A percentile compares a stretch with the other conserved stretches of the same genome.
Evolutionary conservation across 768 basidiomycete species (phyloP).

Genomic region (Lactarius hatsudake): DNA sequence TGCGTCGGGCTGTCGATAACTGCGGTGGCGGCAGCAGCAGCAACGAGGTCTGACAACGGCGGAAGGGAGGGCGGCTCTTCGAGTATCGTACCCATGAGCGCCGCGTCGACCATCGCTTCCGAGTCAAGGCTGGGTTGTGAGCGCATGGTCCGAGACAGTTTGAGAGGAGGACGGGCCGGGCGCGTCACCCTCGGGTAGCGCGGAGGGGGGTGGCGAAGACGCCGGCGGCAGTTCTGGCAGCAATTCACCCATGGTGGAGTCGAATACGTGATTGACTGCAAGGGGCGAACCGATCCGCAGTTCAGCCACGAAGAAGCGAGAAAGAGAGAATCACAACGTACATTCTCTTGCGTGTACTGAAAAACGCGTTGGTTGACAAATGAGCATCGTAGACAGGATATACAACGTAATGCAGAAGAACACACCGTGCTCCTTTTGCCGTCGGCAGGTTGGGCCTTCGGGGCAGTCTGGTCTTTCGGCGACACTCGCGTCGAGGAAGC

Average conservation of each 20-base stretch:
- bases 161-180: conserved; percentile 1
- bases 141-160: conserved; percentile 7
- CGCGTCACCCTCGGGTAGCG: not conserved
- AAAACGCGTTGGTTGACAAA: not conserved
- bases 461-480: conserved; percentile 65
- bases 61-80: conserved; percentile 13
- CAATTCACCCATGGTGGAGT: conserved; percentile 7
- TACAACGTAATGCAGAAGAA: conserved; percentile 12
- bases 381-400: not conserved
- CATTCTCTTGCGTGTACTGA: conserved; percentile 75
- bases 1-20: conserved; percentile 23
- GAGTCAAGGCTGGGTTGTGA: conserved; percentile 21
- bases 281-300: not conserved
- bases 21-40: not conserved
- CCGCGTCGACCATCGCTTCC: conserved; percentile 22
- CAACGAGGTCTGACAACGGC: conserved; percentile 17
- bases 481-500: conserved; percentile 55
- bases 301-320: not conserved
- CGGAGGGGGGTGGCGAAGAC: not conserved
- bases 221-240: not conserved
- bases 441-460: conserved; percentile 55
- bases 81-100: conserved; percentile 11
- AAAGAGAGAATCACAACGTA: conserved; percentile 37
- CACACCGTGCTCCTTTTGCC: conserved; percentile 67
- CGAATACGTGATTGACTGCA: conserved; percentile 38